These are phyloP conservation scores for Penicillium griseofulvum DNA, from an alignment of 2,329 filamentous ascomycete genomes.

Conservation along the genomic window DNA sequence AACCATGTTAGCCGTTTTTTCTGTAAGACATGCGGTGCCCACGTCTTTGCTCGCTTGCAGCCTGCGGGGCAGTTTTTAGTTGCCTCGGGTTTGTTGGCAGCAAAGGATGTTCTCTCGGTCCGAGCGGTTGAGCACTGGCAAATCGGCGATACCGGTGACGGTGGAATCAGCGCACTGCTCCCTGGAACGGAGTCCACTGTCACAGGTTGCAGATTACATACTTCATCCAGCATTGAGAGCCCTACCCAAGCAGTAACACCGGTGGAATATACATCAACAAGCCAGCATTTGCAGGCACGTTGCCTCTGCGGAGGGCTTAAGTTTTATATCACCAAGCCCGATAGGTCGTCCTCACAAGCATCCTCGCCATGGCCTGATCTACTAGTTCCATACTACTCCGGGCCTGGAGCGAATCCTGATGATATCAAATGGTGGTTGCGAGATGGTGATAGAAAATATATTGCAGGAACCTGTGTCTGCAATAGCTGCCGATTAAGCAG, in stretches of 20 bases:
- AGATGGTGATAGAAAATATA: conserved; percentile 49
- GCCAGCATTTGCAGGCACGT: conserved; percentile 39
- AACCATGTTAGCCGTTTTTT: conserved; percentile 46
- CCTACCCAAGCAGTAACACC: neutral
- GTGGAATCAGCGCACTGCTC: conserved; percentile 30
- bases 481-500: conserved; percentile 59
- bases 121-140: conserved; percentile 30
- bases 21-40: conserved; percentile 52
- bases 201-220: conserved; percentile 23
- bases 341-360: conserved; percentile 45
- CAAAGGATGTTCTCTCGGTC: conserved; percentile 17
- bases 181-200: conserved; percentile 16
- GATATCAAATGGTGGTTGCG: conserved; percentile 62
- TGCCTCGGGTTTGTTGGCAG: conserved; percentile 33
- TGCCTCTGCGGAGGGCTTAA: conserved; percentile 58
- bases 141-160: conserved; percentile 27
- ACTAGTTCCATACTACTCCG: conserved; percentile 48
- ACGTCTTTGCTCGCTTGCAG: conserved; percentile 35
- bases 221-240: neutral
- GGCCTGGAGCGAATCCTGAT: conserved; percentile 44
- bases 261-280: conserved; percentile 9
- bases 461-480: conserved; percentile 62
- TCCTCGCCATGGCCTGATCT: conserved; percentile 55
- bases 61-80: conserved; percentile 30
- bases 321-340: conserved; percentile 59